Evolutionary conservation across 441 rosid species (phyloP), one percentile per base, ranked within the genome.

Genomic region (Corymbia citriodora): DNA sequence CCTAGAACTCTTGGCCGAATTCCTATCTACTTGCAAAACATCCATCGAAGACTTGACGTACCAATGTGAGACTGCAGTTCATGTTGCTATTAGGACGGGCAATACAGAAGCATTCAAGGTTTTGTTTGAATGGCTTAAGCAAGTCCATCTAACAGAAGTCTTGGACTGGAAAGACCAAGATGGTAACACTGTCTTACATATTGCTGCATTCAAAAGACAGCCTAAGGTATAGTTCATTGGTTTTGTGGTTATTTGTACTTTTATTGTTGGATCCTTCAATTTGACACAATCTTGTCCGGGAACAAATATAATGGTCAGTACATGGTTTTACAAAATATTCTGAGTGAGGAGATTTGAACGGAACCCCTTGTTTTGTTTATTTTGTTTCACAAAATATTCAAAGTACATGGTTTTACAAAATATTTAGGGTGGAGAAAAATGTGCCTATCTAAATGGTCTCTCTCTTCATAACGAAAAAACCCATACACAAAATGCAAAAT

Each of bases 61-160:
- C 23, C 40, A 17, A 16, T 68, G 23, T 1, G 79, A 68, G 40
- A n/a, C 79, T 8, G 40, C 45, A 9, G 2, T 68, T 68, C 79
- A 68, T 3, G 1, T 68, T 68, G 23, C 79, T 3, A 2, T 15
- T 2, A 65, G 3, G 36, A 65, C 0, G 1, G 19, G 19, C 40
- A 65, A n/a, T 3, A 8, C 3, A 0, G 3, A n/a, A n/a, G 40
- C 79, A 31, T 31, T 68, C 23, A 8, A 4, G 79, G 23, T 68
- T 68, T 68, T 68, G 3, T 31, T 31, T 31, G 79, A 11, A 31
- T 68, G 40, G 23, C 79, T 68, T 31, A 68, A 8, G 23, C 40
- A 6, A 68, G 79, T 68, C 21, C 21, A 16, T 68, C 21, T 68
- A 0, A 68, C 3, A 4, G 1, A 0, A 8, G 16, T 68, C 79